Conservation (phyloP, 352 stramenopile species). For the Globisporangium carolinianum region DNA sequence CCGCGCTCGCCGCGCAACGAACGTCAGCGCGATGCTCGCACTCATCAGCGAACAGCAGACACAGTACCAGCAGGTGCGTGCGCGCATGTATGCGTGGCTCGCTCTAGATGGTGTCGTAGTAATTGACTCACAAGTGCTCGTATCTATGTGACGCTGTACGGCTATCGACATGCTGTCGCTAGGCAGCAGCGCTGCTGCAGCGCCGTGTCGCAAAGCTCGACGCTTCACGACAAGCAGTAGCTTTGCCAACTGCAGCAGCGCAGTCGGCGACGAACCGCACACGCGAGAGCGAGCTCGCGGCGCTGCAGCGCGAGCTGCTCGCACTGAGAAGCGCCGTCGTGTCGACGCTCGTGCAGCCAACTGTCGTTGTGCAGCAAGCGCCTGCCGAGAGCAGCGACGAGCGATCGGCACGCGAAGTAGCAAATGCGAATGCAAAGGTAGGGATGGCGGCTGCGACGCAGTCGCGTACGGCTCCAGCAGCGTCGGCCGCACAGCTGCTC, state of each 20-base stretch:
- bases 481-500: too few species aligned
- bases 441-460: too few species aligned
- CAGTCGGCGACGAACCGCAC: slow-evolving; percentile 8
- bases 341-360: too few species aligned
- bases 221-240: slow-evolving; percentile 13
- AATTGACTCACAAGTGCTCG: too few species aligned
- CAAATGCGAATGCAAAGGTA: too few species aligned
- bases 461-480: too few species aligned
- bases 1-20: slow-evolving; percentile 10
- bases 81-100: background rate
- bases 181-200: slow-evolving; percentile 20
- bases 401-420: too few species aligned
- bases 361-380: too few species aligned
- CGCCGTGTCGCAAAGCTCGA: slow-evolving; percentile 18
- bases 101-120: background rate
- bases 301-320: slow-evolving; percentile 26
- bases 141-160: too few species aligned
- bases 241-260: slow-evolving; percentile 3
- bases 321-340: slow-evolving; percentile 29
- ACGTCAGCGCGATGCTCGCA: slow-evolving; percentile 22
- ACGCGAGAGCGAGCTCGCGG: slow-evolving; percentile 22
- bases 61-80: slow-evolving; percentile 28
- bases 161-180: background rate
- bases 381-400: too few species aligned
- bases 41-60: slow-evolving; percentile 35